phyloP scores from a whole-genome alignment of 2,329 filamentous ascomycete species.

The Ceratocystis papillata region DNA sequence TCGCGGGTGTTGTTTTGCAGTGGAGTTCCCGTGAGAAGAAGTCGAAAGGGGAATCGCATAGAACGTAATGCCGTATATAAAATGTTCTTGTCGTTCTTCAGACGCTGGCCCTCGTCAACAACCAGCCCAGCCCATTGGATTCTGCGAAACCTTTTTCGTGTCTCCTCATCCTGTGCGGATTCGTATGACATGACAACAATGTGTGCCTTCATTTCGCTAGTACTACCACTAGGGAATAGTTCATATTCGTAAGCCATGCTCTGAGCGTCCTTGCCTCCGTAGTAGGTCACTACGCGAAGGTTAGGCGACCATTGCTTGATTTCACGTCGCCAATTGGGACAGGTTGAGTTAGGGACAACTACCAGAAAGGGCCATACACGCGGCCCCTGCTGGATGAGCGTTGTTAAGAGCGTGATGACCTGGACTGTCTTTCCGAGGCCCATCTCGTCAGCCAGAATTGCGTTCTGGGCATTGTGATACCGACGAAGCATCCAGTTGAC shows the following conservation, averaged over 20 bases:
- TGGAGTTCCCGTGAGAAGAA: conserved; percentile 83
- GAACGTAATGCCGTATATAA: conserved; percentile 64
- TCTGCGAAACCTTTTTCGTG: conserved; percentile 52
- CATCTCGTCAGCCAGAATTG: conserved; percentile 95
- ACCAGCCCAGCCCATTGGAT: conserved; percentile 80
- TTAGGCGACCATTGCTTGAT: conserved; percentile 87
- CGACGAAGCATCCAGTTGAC: conserved; percentile 93
- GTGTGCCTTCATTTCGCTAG: conserved; percentile 68
- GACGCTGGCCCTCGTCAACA: conserved; percentile 86
- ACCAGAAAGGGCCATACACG: conserved; percentile 82
- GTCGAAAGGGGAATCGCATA: conserved; percentile 69
- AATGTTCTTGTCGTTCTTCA: conserved; percentile 83
- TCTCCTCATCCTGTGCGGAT: conserved; percentile 63
- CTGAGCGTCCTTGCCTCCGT: conserved; percentile 64
- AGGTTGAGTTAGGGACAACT: conserved; percentile 89
- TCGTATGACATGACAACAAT: conserved; percentile 94
- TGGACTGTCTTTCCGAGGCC: conserved; percentile 96
- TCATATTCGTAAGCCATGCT: conserved; percentile 72
- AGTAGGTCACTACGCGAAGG: conserved; percentile 83
- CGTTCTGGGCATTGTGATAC: conserved; percentile 70
- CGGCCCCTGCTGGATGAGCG: conserved; percentile 55
- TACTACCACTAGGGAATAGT: conserved; percentile 56
- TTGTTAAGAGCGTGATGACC: conserved; percentile 69
- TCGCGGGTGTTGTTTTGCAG: conserved; percentile 93
- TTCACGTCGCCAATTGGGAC: conserved; percentile 94